These are phyloP conservation scores for Daldinia sp. DNA, from an alignment of 2,329 filamentous ascomycete genomes.

Conservation along the genomic window DNA sequence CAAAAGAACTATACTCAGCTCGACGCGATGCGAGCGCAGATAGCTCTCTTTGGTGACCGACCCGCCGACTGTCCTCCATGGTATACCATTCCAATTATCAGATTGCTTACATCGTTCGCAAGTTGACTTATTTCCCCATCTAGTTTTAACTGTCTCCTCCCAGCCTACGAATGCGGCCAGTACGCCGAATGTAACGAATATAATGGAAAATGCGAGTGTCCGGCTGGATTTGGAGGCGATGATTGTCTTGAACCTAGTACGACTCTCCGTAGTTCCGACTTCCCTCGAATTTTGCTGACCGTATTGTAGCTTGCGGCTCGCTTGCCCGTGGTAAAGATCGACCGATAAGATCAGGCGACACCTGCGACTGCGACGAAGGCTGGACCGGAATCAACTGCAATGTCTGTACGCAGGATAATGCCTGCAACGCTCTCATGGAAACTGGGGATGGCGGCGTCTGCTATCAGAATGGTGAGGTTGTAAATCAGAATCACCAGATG, in stretches of 20 bases:
- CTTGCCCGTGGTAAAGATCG: slow-evolving; percentile 84
- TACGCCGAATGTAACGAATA: slow-evolving; percentile 89
- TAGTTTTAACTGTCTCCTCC: slow-evolving; percentile 98
- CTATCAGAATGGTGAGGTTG: slow-evolving; percentile 89
- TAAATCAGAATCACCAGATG: slow-evolving; percentile 97
- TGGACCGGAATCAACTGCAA: slow-evolving; percentile 99
- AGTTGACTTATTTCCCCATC: slow-evolving; percentile 48
- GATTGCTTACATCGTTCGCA: slow-evolving; percentile 42
- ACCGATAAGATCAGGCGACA: slow-evolving; percentile 75
- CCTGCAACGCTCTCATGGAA: slow-evolving; percentile 90
- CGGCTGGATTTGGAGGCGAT: slow-evolving; percentile 91
- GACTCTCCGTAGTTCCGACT: slow-evolving; percentile 42
- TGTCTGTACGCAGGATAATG: slow-evolving; percentile 85
- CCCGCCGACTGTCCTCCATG: slow-evolving; percentile 84
- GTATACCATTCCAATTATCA: slow-evolving; percentile 56
- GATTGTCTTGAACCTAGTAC: slow-evolving; percentile 87
- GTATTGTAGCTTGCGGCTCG: slow-evolving; percentile 79
- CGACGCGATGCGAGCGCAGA: slow-evolving; percentile 72
- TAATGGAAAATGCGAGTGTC: slow-evolving; percentile 93
- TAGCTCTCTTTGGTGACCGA: slow-evolving; percentile 78
- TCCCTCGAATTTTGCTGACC: slow-evolving; percentile 30
- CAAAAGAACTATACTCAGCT: slow-evolving; percentile 70
- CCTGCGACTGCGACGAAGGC: slow-evolving; percentile 89
- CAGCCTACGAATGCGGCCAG: slow-evolving; percentile 90
- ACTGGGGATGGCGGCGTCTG: slow-evolving; percentile 85